Percentiles rank a stretch among this genome's conserved stretches.
These are phyloP conservation scores for Chaetomium sp. DNA, from an alignment of 2,329 filamentous ascomycete genomes.

Conservation along the genomic window DNA sequence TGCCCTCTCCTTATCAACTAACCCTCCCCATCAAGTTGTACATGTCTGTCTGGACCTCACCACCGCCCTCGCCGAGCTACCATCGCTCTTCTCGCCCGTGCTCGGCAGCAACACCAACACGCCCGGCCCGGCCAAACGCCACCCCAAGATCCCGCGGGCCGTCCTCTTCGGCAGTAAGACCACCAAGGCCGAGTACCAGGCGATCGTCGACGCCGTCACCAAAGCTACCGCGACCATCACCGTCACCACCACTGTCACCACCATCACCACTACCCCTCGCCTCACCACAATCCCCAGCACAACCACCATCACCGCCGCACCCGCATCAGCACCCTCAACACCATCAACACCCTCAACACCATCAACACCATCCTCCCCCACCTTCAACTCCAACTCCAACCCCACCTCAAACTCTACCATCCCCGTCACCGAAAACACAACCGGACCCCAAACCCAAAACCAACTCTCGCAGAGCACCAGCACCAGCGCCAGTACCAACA, in stretches of 20 bases:
- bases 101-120: slow-evolving; percentile 23
- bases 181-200: slow-evolving; percentile 31
- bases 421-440: too few relatives aligned
- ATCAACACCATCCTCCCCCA: too few relatives aligned
- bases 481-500: too few relatives aligned
- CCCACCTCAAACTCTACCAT: too few relatives aligned
- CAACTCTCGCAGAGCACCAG: too few relatives aligned
- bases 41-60: slow-evolving; percentile 28
- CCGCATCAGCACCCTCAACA: neutral
- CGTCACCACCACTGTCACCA: too few relatives aligned
- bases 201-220: slow-evolving; percentile 26
- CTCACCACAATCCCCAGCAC: neutral
- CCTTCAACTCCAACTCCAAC: too few relatives aligned
- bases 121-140: slow-evolving; percentile 8
- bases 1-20: neutral
- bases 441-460: too few relatives aligned
- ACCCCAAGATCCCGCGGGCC: slow-evolving; percentile 23
- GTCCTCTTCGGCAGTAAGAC: slow-evolving; percentile 34
- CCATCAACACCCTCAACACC: too few relatives aligned
- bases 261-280: too few relatives aligned
- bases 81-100: slow-evolving; percentile 24
- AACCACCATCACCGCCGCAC: too few relatives aligned
- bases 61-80: slow-evolving; percentile 30
- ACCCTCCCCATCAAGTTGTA: slow-evolving; percentile 22
- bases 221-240: neutral